These are phyloP conservation scores for Pseudozyma thailandica DNA, from an alignment of 1,284 basidiomycete species.

Conservation along the genomic window DNA sequence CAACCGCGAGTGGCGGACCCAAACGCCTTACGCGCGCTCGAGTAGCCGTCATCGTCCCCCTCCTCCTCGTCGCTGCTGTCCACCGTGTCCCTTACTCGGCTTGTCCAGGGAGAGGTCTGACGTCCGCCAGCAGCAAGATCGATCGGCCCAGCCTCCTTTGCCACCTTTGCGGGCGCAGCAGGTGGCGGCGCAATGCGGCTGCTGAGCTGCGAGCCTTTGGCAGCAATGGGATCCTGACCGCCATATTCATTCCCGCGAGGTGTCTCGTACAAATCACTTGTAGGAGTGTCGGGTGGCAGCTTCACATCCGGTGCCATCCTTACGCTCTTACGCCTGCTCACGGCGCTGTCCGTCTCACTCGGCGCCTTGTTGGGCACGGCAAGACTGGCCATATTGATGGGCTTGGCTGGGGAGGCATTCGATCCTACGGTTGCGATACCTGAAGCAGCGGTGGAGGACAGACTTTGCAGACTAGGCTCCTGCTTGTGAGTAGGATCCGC, in stretches of 20 bases:
- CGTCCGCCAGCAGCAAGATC: slow-evolving; percentile 38
- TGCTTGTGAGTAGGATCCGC: slow-evolving; percentile 41
- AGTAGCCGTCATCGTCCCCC: slow-evolving; percentile 52
- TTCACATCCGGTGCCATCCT: slow-evolving; percentile 63
- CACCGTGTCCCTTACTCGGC: slow-evolving; percentile 47
- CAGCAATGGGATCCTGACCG: slow-evolving; percentile 41
- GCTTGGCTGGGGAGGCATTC: slow-evolving; percentile 9
- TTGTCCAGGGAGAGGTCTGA: slow-evolving; percentile 57
- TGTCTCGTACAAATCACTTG: slow-evolving; percentile 22
- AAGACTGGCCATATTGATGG: slow-evolving; percentile 8
- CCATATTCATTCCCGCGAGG: slow-evolving; percentile 43
- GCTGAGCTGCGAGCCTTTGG: slow-evolving; percentile 34
- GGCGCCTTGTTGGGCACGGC: slow-evolving; percentile 27
- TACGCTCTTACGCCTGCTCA: slow-evolving; percentile 61
- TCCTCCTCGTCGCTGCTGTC: slow-evolving; percentile 62
- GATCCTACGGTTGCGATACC: not conserved
- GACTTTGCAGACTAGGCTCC: slow-evolving; percentile 31
- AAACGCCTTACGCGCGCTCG: slow-evolving; percentile 59
- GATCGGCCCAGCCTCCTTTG: slow-evolving; percentile 46
- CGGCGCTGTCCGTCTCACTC: slow-evolving; percentile 41
- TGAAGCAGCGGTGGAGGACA: slow-evolving; percentile 18
- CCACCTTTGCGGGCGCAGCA: slow-evolving; percentile 31
- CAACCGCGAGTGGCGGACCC: slow-evolving; percentile 54
- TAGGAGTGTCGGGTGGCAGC: slow-evolving; percentile 59
- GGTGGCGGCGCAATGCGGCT: slow-evolving; percentile 56